Base-by-base conservation (phyloP, 805 yeast genomes). In the Ogataea pignaliae region DNA sequence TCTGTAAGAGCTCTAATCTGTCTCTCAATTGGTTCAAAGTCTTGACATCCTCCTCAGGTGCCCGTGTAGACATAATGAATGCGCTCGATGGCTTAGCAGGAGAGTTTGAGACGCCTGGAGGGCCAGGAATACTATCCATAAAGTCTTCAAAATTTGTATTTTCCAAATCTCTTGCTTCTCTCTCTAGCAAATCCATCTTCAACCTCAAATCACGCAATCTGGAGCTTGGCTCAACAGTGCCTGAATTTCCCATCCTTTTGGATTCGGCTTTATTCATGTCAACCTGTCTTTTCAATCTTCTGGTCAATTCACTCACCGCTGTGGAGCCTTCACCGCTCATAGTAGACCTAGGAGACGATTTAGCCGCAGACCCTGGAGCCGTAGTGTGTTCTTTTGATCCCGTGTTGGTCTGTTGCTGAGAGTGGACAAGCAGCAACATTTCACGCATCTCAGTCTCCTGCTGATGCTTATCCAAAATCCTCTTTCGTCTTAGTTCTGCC, bases 131-230 rank as follows among this genome's bases (percentile, higher is more conserved):
- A 29, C 45, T 45, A 11, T 46, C 51, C n/a, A 44, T 36, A 15
- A 55, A 51, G 12, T 80, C 86, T 26, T 77, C 83, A 55, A 88
- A 89, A 52, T 88, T 93, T 16, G 86, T 84, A 77, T 80, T 83
- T 60, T 91, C 97, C 46, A 91, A 71, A 56, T 85, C 86, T 47
- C 95, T 70, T 0, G 97, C 97, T 68, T 87, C 86, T 39, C 78
- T 76, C 59, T 87, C 96, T 42, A 90, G 72, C 50, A 79, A 83
- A 46, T 86, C 95, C 96, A 88, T 88, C 59, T 83, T 77, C 54
- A 83, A 87, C 43, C 96, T 72, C 54, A 90, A 70, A 36, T 79
- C 82, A 47, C 93, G 73, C 41, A 89, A 66, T 51, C 91, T 71
- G 3, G 85, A 76, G 54, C 85, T 84, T 3, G 96, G 95, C 59